Evolutionary conservation across 208 protist genomes (phyloP).

Genomic region (Leishmania martiniquensis): DNA sequence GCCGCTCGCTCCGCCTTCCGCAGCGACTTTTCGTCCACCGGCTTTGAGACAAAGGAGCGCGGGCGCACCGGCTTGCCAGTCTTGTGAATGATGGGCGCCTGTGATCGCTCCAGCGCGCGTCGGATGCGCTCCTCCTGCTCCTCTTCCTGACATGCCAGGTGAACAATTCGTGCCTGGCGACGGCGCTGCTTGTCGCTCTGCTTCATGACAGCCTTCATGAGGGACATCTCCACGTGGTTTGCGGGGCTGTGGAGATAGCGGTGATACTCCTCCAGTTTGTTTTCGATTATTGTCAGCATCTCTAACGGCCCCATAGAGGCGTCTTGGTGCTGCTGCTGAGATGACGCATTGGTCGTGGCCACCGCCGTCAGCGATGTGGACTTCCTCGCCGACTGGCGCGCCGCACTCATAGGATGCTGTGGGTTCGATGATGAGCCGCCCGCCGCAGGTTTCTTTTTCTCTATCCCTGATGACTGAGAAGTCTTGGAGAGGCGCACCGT

Average conservation of each 20-base stretch:
- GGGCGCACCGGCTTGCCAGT: constrained; percentile 85
- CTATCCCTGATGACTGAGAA: background rate
- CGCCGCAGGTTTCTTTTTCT: background rate
- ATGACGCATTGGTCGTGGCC: background rate
- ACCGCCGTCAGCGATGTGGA: background rate
- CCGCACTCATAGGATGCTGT: background rate
- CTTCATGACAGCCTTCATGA: constrained; percentile 84
- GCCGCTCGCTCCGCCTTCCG: constrained; percentile 30
- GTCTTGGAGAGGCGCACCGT: background rate
- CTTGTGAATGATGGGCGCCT: constrained; percentile 74
- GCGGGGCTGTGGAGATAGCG: constrained; percentile 69
- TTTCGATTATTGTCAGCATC: constrained; percentile 94
- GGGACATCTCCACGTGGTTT: constrained; percentile 66
- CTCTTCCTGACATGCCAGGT: constrained; percentile 72
- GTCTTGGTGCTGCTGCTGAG: constrained; percentile 25
- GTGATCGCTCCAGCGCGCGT: constrained; percentile 76
- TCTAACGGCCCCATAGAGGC: constrained; percentile 88
- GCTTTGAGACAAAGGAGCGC: constrained; percentile 64
- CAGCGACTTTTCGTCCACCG: constrained; percentile 37
- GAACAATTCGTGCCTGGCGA: constrained; percentile 64
- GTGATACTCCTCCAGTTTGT: constrained; percentile 91
- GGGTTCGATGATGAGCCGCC: background rate
- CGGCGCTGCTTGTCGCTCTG: constrained; percentile 87
- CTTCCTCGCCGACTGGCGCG: constrained; percentile 5
- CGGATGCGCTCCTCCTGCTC: constrained; percentile 82